These are phyloP conservation scores for Starmerella khaoyaiensis DNA, from an alignment of 805 yeast genomes.

Conservation along the genomic window DNA sequence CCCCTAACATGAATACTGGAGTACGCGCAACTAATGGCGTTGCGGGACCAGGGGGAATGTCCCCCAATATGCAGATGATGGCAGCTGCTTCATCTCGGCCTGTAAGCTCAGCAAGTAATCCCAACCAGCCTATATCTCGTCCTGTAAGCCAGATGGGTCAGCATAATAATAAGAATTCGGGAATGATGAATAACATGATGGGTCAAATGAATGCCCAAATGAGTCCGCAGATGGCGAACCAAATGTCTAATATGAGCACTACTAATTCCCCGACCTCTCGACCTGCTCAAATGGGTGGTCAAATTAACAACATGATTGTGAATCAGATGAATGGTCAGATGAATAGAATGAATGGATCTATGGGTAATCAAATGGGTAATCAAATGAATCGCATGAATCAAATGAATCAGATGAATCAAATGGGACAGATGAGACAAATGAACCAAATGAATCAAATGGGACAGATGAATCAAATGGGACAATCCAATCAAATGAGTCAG, in stretches of 20 bases:
- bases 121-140: not conserved
- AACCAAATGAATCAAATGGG: conserved; percentile 6
- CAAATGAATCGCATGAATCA: conserved; percentile 1
- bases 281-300: not conserved
- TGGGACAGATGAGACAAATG: conserved; percentile 8
- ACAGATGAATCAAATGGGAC: conserved; percentile 2
- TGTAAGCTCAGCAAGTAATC: not conserved
- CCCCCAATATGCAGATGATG: conserved; percentile 3
- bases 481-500: not conserved
- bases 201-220: conserved; percentile 4
- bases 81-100: no score
- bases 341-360: conserved; percentile 1
- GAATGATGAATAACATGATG: conserved; percentile 4
- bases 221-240: conserved; percentile 1
- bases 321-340: conserved; percentile 5
- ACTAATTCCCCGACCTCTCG: not conserved
- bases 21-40: not conserved
- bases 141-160: conserved; percentile 13
- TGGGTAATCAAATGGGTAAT: conserved; percentile 1
- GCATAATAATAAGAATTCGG: not conserved
- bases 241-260: not conserved
- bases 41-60: not conserved
- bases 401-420: conserved; percentile 7
- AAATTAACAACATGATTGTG: conserved; percentile 1
- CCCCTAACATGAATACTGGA: no score